Percentiles rank a stretch among this genome's conserved stretches.
Evolutionary conservation across 1,139 yeast species (phyloP).

Genomic region (Zhuliangozyma blackwelliae): DNA sequence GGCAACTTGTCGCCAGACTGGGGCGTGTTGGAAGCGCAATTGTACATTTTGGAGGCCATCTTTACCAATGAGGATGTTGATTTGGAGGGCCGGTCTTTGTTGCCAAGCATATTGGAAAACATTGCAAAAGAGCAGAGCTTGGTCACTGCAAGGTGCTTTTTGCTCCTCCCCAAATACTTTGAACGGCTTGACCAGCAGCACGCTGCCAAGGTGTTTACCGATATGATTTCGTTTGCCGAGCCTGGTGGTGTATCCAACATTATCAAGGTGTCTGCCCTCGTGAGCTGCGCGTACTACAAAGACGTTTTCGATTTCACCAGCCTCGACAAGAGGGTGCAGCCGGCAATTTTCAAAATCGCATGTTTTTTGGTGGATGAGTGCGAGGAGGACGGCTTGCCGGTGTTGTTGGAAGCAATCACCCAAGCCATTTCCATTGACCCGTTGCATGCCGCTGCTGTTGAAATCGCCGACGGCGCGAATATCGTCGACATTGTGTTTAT

Average conservation of each 20-base stretch:
- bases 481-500: slow-evolving; percentile 54
- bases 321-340: slow-evolving; percentile 20
- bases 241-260: slow-evolving; percentile 8
- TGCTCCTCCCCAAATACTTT: slow-evolving; percentile 53
- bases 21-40: slow-evolving; percentile 34
- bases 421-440: slow-evolving; percentile 47
- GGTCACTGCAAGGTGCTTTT: slow-evolving; percentile 41
- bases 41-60: slow-evolving; percentile 38
- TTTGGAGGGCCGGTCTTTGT: slow-evolving; percentile 18
- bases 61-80: slow-evolving; percentile 43
- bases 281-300: slow-evolving; percentile 52
- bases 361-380: slow-evolving; percentile 54
- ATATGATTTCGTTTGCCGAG: slow-evolving; percentile 24
- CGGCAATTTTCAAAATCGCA: slow-evolving; percentile 24
- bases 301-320: slow-evolving; percentile 39
- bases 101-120: slow-evolving; percentile 18
- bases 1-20: slow-evolving; percentile 15
- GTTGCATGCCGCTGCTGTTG: slow-evolving; percentile 27
- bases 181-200: slow-evolving; percentile 45
- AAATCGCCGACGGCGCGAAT: slow-evolving; percentile 13
- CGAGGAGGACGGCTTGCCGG: slow-evolving; percentile 77
- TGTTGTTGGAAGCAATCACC: slow-evolving; percentile 67
- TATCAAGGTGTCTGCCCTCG: slow-evolving; percentile 41
- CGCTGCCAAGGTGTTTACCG: slow-evolving; percentile 30
- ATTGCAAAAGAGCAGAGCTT: slow-evolving; percentile 22